Evolutionary conservation across 306 rosid species (phyloP), one percentile per base, ranked within the genome.

Genomic region (Glycine soja): DNA sequence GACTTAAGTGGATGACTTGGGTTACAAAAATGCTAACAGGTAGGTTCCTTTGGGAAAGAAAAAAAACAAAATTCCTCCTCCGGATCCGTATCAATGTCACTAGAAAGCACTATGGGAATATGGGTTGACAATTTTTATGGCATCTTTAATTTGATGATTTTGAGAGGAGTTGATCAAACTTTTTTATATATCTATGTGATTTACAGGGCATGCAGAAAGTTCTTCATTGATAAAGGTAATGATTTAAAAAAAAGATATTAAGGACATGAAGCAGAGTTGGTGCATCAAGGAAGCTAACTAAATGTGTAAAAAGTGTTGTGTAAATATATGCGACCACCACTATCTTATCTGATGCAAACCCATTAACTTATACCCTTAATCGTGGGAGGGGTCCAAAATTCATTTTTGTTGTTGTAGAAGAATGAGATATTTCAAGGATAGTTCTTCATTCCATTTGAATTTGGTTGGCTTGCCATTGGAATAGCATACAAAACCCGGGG

Each of bases 291-390:
- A 78, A 78, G 82, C 75, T 67, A 67, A 53, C 75, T 67, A 67
- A 53, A 40, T 43, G 61, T 78, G 48, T 69, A 38, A 40, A 40
- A 63, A 54, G 38, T 10, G 32, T 32, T 8, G 66, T 10, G 71
- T 30, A 62, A 88, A 46, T 9, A 45, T 52, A 58, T 75, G 86
- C 87, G 89, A 32, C 90, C 90, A 76, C 87, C 87, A 81, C 82
- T 57, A 75, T 57, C 30, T 24, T 24, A 12, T 77, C 1, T 57
- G 42, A 65, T 65, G 67, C 57, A 66, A 38, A 36, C 43, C 54
- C 76, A 63, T 63, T 24, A 82, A 40, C 68, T 24, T 42, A 42
- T 70, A 6, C 46, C 72, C 85, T 70, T 70, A 36, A n/a, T 62
- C 63, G 34, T 50, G 38, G 84, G 75, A 59, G 80, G 87, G 88